These are phyloP conservation scores for Diplocarpon rosae DNA, from an alignment of 2,329 filamentous ascomycete genomes.

Conservation along the genomic window DNA sequence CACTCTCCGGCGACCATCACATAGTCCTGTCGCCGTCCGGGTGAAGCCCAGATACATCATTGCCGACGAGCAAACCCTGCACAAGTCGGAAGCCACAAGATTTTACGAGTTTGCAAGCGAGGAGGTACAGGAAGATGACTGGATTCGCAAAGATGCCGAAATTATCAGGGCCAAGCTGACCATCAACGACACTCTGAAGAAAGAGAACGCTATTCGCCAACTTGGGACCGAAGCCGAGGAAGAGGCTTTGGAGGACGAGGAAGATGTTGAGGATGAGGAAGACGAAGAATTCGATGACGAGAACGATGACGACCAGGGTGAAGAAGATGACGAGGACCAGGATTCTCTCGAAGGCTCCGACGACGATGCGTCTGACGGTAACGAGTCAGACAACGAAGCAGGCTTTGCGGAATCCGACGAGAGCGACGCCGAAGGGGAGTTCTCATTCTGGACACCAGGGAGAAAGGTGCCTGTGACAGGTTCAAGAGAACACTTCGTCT, in stretches of 20 bases:
- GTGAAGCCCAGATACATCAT: constrained; percentile 27
- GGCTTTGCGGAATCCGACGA: constrained; percentile 62
- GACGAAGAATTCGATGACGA: constrained; percentile 51
- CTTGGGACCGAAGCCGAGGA: constrained; percentile 85
- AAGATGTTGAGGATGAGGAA: constrained; percentile 34
- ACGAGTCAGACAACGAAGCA: constrained; percentile 56
- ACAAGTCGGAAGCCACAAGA: constrained; percentile 39
- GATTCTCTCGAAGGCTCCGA: constrained; percentile 47
- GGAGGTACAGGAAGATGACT: constrained; percentile 73
- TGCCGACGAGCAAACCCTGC: constrained; percentile 22
- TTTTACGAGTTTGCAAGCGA: constrained; percentile 93
- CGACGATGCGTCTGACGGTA: constrained; percentile 57
- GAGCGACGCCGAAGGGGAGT: constrained; percentile 52
- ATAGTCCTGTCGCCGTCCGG: constrained; percentile 30
- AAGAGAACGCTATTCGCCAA: constrained; percentile 80
- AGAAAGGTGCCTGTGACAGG: constrained; percentile 25
- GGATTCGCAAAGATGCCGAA: constrained; percentile 58
- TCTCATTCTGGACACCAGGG: constrained; percentile 50
- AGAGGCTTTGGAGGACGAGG: constrained; percentile 66
- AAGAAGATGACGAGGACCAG: constrained; percentile 42
- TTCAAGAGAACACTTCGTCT: constrained; percentile 15
- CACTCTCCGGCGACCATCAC: constrained; percentile 28
- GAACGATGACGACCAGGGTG: constrained; percentile 45
- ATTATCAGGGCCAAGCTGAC: constrained; percentile 59
- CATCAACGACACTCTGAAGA: constrained; percentile 77